Percentiles rank a stretch among this genome's conserved stretches.
phyloP scores from a whole-genome alignment of 768 basidiomycete genomes.

The Cyathus striatus region DNA sequence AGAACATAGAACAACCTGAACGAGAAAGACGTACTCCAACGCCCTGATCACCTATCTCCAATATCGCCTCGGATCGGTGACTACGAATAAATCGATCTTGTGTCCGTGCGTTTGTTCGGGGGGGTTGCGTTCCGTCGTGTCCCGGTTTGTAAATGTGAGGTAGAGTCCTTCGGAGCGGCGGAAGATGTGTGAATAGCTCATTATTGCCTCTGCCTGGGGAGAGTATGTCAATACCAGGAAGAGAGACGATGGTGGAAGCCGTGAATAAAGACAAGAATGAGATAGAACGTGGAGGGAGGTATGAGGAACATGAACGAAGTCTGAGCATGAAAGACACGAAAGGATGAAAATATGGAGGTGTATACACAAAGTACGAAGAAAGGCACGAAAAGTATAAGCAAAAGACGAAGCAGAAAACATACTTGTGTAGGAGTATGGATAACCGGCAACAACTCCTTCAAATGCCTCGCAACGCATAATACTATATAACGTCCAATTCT shows the following conservation, averaged over 20 bases:
- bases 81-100: constrained; percentile 74
- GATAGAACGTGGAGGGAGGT: too few relatives aligned
- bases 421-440: constrained; percentile 84
- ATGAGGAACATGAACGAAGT: too few relatives aligned
- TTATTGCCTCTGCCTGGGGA: constrained; percentile 79
- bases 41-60: constrained; percentile 65
- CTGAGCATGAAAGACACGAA: too few relatives aligned
- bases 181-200: constrained; percentile 81
- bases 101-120: constrained; percentile 57
- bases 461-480: constrained; percentile 50
- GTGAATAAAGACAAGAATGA: too few relatives aligned
- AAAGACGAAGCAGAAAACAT: too few relatives aligned
- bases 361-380: too few relatives aligned
- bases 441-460: constrained; percentile 61
- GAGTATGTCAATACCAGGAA: too few relatives aligned
- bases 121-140: constrained; percentile 74
- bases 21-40: constrained; percentile 53
- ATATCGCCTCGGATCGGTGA: constrained; percentile 83
- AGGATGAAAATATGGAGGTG: too few relatives aligned
- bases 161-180: constrained; percentile 75
- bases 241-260: too few relatives aligned
- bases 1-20: background rate
- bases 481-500: constrained; percentile 83
- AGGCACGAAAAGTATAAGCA: too few relatives aligned
- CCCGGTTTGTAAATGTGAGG: constrained; percentile 53